phyloP scores from a whole-genome alignment of 495 filamentous ascomycete genomes.

The Darksidea phi region DNA sequence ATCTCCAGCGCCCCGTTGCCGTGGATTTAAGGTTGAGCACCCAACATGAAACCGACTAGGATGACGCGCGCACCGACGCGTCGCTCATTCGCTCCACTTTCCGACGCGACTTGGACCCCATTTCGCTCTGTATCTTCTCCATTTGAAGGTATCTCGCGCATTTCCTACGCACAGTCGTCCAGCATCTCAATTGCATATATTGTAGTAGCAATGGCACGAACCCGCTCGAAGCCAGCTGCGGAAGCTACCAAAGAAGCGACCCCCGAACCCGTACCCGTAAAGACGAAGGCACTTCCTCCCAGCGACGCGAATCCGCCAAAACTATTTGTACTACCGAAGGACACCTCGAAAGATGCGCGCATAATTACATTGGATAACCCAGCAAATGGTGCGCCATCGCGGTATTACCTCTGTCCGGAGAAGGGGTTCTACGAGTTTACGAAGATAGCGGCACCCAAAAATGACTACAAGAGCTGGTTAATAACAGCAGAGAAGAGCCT shows the following conservation, averaged over 20 bases:
- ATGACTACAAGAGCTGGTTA: conserved; percentile 66
- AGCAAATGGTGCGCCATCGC: conserved; percentile 58
- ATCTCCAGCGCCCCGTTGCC: neutral
- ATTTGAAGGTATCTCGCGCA: conserved; percentile 6
- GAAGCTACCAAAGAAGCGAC: conserved; percentile 12
- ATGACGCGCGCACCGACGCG: conserved; percentile 21
- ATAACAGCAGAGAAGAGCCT: conserved; percentile 44
- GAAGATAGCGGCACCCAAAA: conserved; percentile 62
- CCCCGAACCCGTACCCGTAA: conserved; percentile 4
- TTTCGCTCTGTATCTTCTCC: neutral
- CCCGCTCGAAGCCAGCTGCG: conserved; percentile 34
- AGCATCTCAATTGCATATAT: neutral
- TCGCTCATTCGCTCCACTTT: neutral
- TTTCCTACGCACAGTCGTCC: neutral
- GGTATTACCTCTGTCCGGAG: conserved; percentile 78
- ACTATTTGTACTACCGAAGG: conserved; percentile 77
- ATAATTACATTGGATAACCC: conserved; percentile 81
- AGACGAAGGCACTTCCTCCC: conserved; percentile 25
- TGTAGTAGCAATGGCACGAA: conserved; percentile 26
- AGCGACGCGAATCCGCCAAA: conserved; percentile 53
- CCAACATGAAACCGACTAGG: conserved; percentile 16
- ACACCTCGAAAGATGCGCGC: conserved; percentile 59
- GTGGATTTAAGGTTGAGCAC: conserved; percentile 13
- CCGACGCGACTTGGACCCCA: neutral
- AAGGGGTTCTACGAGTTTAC: conserved; percentile 88